A percentile compares a stretch with the other conserved stretches of the same genome.
Conservation (phyloP, 345 rosid species). For the Hypericum perforatum region DNA sequence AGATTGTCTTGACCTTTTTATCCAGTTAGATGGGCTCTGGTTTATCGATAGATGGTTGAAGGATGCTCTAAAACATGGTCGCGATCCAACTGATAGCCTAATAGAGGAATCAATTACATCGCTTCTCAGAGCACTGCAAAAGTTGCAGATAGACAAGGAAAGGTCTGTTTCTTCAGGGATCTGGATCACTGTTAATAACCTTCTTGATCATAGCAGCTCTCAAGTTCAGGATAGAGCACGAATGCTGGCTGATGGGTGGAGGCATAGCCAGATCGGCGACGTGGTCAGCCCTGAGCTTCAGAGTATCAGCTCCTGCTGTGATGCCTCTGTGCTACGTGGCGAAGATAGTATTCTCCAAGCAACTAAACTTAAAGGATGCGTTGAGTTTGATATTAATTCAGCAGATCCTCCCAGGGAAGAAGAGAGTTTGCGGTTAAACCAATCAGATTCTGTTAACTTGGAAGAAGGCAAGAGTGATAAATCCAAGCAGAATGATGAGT, state of each 20-base stretch:
- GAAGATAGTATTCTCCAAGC: slow-evolving; percentile 12
- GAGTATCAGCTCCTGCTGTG: slow-evolving; percentile 19
- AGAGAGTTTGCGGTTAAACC: too few species aligned
- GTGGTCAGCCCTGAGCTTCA: slow-evolving; percentile 18
- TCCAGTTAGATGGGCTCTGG: slow-evolving; percentile 67
- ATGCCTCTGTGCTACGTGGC: slow-evolving; percentile 15
- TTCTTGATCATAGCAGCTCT: slow-evolving; percentile 52
- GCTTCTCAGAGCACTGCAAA: slow-evolving; percentile 59
- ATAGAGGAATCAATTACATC: slow-evolving; percentile 67
- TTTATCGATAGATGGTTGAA: slow-evolving; percentile 70
- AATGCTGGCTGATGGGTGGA: slow-evolving; percentile 53
- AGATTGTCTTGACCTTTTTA: slow-evolving; percentile 87
- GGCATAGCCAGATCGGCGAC: slow-evolving; percentile 26
- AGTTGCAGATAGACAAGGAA: slow-evolving; percentile 53
- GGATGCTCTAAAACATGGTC: slow-evolving; percentile 41
- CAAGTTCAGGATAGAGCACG: slow-evolving; percentile 64
- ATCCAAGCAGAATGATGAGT: neutral
- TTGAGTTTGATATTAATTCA: too few species aligned
- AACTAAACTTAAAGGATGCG: too few species aligned
- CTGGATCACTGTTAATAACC: slow-evolving; percentile 52
- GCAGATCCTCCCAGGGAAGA: too few species aligned
- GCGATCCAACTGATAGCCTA: slow-evolving; percentile 36
- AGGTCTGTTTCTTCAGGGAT: slow-evolving; percentile 66
- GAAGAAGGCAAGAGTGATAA: neutral
- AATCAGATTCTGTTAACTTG: neutral